Base-by-base conservation (phyloP, 768 basidiomycete species). In the Leccinum ochraceum region DNA sequence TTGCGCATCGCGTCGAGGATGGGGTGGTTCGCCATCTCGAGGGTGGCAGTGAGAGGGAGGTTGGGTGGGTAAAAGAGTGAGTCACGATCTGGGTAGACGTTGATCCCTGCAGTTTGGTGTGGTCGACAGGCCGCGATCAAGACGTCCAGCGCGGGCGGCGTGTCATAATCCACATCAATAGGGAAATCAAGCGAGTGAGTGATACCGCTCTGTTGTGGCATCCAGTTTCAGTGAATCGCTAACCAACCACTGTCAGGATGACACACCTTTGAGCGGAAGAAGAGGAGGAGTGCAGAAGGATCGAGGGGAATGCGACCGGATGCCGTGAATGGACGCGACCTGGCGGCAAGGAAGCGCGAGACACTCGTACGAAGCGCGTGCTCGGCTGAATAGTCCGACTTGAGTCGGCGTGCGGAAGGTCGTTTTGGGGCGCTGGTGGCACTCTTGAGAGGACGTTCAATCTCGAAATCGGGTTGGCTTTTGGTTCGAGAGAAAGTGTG, bases 131-230 rank as follows among this genome's bases (percentile, higher is more conserved):
- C 82, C 4, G 85, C 86, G 64, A 92, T 83, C 67, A 93, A 81
- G 54, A 90, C 88, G 65, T 92, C 89, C 59, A 92, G 81, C 16
- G 91, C 85, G 1, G 90, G 89, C 16, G 90, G 89, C 16, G 86
- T 81, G 70, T 84, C 86, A 66, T 88, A 85, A 63, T 87, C 86
- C 50, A 89, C 81, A 66, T 92, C 88, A 60, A 93, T 83, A 5
- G 91, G 91, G 69, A 92, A 92, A 69, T 92, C 89, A 22, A 93
- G 80, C 9, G 89, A 87, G 69, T 93, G 89, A 0, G 88, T 86
- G 61, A 90, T 88, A 34, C 88, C 90, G 61, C 85, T 86, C 90
- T 93, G 37, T 60, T 39, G 37, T 50, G 44, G 58, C 24, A 34
- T 52, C 16, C 57, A 0, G 4, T 37, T 24, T 67, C 34, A 66